Conservation (phyloP, 352 stramenopile species). For the Phytophthora pinifolia region DNA sequence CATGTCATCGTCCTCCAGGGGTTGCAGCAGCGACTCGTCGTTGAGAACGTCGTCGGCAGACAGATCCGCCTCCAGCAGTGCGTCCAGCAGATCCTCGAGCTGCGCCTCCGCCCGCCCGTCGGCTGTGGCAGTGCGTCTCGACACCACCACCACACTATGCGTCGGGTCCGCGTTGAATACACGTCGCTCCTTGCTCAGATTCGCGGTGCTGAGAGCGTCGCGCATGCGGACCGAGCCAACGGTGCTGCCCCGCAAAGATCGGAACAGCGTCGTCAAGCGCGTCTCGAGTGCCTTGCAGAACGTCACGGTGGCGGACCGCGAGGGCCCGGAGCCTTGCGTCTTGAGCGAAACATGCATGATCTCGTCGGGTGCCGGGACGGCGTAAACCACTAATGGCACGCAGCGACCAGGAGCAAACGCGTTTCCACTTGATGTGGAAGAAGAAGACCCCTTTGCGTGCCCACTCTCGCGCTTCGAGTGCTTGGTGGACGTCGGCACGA, state of each 20-base stretch:
- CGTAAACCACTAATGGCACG: conserved; percentile 65
- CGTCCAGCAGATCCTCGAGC: conserved; percentile 45
- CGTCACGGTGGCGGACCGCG: conserved; percentile 48
- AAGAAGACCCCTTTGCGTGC: conserved; percentile 20
- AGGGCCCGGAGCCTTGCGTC: conserved; percentile 25
- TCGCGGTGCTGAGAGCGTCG: conserved; percentile 49
- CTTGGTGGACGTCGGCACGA: conserved; percentile 29
- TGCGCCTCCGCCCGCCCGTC: conserved; percentile 36
- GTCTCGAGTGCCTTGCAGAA: conserved; percentile 63
- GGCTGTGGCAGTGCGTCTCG: conserved; percentile 26
- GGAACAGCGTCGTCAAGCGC: conserved; percentile 51
- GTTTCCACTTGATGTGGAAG: conserved; percentile 26
- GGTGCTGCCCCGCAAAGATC: conserved; percentile 49
- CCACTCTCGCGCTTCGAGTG: conserved; percentile 35
- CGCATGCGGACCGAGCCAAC: conserved; percentile 59
- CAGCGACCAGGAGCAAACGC: conserved; percentile 59
- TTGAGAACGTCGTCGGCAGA: conserved; percentile 19
- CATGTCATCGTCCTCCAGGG: conserved; percentile 55
- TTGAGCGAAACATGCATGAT: conserved; percentile 37
- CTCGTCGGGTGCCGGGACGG: conserved; percentile 55
- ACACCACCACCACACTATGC: conserved; percentile 69
- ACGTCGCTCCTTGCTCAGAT: conserved; percentile 66
- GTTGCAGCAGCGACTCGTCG: conserved; percentile 37
- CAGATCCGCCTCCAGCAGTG: conserved; percentile 33
- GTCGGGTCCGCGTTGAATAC: conserved; percentile 70